Base-by-base conservation (phyloP, 129 eudicot species). In the Saussurea involucrata region DNA sequence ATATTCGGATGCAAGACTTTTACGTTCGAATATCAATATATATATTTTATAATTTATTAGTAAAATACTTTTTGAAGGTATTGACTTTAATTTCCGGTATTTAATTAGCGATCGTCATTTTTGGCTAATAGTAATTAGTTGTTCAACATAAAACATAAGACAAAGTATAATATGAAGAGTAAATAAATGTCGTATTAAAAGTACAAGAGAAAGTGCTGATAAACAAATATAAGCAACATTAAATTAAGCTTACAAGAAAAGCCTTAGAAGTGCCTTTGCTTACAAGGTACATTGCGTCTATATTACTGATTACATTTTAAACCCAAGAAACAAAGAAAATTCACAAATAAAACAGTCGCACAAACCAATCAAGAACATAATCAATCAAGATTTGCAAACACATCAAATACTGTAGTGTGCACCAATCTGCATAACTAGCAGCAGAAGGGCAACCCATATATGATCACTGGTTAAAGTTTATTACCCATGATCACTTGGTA, bases 381-480 rank as follows among this genome's bases (percentile, higher is more conserved):
- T n/a, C n/a, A n/a, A n/a, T n/a, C n/a, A 60, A 24, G 37, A 34
- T 60, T 74, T 61, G 22, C 37, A 76, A 76, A 28, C 2, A 46
- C 2, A 44, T 3, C 25, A n/a, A n/a, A n/a, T 65, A 42, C 4
- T 40, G 71, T 63, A 63, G 72, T 75, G 29, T 64, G 63, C 64
- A 76, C 73, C 80, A 66, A 28, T 66, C 80, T 76, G 80, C 80
- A 65, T 76, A 76, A 25, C 63, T 76, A 76, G 80, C 34, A 76
- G 80, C 80, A 76, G 79, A 75, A 65, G 65, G 72, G 65, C 72
- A 75, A 36, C 71, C 79, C 71, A n/a, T n/a, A n/a, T n/a, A 75
- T 9, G 29, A 22, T 9, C 71, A 75, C 64, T 64, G 72, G 65
- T 68, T 24, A 40, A 64, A 75, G 72, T 63, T 37, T 40, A 75